A percentile compares a stretch with the other conserved stretches of the same genome.
These are phyloP conservation scores for Chlorella ohadii DNA, from an alignment of 139 green algal genomes.

Conservation along the genomic window DNA sequence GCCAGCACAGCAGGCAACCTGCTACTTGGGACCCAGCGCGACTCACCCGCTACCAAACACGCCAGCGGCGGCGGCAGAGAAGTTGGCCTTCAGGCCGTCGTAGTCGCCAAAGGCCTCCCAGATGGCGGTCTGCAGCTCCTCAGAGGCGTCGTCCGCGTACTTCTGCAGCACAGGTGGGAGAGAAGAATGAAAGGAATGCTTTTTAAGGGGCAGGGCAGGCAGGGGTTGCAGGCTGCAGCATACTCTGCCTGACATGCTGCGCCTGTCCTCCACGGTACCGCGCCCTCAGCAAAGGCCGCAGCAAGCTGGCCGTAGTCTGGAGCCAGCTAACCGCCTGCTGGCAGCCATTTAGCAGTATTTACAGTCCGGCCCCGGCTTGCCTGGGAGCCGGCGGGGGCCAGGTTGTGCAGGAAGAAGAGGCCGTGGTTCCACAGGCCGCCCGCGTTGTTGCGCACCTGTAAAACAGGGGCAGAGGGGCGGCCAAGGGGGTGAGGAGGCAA, in stretches of 20 bases:
- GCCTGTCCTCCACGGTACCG: too few relatives aligned
- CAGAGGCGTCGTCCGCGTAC: not conserved
- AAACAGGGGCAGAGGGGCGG: not conserved
- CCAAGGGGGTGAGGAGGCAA: too few relatives aligned
- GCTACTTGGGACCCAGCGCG: too few relatives aligned
- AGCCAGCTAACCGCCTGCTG: too few relatives aligned
- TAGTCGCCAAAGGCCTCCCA: conserved; percentile 60
- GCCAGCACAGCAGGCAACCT: too few relatives aligned
- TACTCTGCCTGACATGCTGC: too few relatives aligned
- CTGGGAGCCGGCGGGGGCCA: conserved; percentile 9
- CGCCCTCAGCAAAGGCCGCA: too few relatives aligned
- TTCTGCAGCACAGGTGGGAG: not conserved
- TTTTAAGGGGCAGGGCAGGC: not conserved
- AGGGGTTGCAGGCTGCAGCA: too few relatives aligned
- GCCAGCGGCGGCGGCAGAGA: conserved; percentile 45
- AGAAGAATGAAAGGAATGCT: not conserved
- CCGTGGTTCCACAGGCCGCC: conserved; percentile 31
- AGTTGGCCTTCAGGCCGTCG: conserved; percentile 52
- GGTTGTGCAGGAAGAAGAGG: conserved; percentile 30
- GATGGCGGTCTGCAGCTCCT: conserved; percentile 39
- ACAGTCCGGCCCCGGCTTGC: too few relatives aligned
- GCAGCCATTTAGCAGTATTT: too few relatives aligned
- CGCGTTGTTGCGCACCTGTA: conserved; percentile 27
- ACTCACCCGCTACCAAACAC: conserved; percentile 57
- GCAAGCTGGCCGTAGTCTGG: too few relatives aligned